Conservation (phyloP, 2,329 filamentous ascomycete species). For the Fusarium secorum region DNA sequence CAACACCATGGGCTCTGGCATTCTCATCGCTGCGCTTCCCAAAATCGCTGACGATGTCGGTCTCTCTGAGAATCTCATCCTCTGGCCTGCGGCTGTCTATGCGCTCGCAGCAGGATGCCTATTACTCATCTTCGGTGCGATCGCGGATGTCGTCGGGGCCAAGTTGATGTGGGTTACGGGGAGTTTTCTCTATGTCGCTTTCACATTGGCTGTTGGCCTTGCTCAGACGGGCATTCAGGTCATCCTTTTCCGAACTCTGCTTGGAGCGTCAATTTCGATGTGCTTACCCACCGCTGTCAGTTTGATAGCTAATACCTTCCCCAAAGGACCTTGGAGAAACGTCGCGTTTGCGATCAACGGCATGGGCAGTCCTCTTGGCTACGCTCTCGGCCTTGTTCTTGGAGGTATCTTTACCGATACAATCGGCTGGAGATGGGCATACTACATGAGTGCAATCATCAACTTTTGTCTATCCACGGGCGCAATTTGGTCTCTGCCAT, state of each 20-base stretch:
- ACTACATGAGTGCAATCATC: constrained; percentile 51
- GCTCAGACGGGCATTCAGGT: constrained; percentile 48
- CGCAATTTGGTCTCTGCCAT: constrained; percentile 50
- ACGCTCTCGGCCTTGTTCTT: constrained; percentile 58
- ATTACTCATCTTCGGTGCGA: constrained; percentile 48
- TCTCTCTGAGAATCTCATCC: constrained; percentile 28
- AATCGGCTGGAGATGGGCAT: constrained; percentile 57
- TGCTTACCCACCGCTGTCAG: constrained; percentile 50
- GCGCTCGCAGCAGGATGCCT: constrained; percentile 30
- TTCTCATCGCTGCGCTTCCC: constrained; percentile 35
- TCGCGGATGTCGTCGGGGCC: constrained; percentile 49
- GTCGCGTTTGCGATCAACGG: constrained; percentile 55
- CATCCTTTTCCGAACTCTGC: constrained; percentile 48
- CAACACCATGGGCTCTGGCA: constrained; percentile 39
- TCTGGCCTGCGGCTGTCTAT: constrained; percentile 38
- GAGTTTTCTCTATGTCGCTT: constrained; percentile 44
- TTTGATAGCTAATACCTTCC: constrained; percentile 49
- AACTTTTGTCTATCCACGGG: constrained; percentile 48
- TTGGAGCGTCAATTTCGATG: constrained; percentile 49
- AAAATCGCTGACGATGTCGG: constrained; percentile 31
- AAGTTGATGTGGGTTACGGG: constrained; percentile 47
- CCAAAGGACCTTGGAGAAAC: constrained; percentile 49
- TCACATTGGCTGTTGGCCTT: constrained; percentile 48
- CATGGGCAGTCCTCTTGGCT: constrained; percentile 56
- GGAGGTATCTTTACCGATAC: constrained; percentile 58